Conservation (phyloP, 169 alveolate species). For the Plasmodium berghei region DNA sequence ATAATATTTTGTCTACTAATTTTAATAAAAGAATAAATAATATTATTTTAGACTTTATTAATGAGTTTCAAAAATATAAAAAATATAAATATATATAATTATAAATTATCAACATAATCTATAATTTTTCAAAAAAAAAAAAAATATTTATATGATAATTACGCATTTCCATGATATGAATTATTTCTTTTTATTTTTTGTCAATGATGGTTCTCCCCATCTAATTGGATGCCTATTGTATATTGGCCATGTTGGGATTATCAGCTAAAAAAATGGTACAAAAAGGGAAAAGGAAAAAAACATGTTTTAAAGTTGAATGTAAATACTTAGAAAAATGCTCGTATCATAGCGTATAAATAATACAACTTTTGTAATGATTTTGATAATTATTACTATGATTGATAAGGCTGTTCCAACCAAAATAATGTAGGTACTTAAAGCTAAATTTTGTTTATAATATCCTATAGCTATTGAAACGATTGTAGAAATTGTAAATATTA, state of each 20-base stretch:
- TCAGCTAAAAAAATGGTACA: constrained; percentile 16
- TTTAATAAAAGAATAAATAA: constrained; percentile 23
- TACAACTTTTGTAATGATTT: not conserved
- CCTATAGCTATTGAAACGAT: constrained; percentile 38
- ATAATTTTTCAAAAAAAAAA: not conserved
- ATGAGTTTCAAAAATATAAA: constrained; percentile 15
- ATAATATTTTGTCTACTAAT: not conserved
- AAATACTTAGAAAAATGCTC: not conserved
- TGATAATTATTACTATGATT: constrained; percentile 4
- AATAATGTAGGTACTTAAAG: constrained; percentile 57
- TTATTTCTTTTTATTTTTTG: constrained; percentile 15
- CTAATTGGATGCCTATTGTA: constrained; percentile 41
- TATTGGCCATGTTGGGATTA: constrained; percentile 74
- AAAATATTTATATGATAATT: not conserved
- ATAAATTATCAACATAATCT: not conserved
- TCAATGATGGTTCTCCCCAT: constrained; percentile 19
- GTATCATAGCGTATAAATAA: not conserved
- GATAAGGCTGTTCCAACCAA: constrained; percentile 47
- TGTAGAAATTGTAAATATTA: constrained; percentile 45
- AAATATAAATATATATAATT: not conserved
- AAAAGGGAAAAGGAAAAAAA: not conserved
- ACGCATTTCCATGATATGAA: not conserved
- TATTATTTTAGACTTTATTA: constrained; percentile 27
- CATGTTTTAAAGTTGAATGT: no score
- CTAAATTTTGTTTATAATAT: constrained; percentile 37